Conservation (phyloP, 768 basidiomycete genomes). For the Tylopilus plumbeoviolaceoides region DNA sequence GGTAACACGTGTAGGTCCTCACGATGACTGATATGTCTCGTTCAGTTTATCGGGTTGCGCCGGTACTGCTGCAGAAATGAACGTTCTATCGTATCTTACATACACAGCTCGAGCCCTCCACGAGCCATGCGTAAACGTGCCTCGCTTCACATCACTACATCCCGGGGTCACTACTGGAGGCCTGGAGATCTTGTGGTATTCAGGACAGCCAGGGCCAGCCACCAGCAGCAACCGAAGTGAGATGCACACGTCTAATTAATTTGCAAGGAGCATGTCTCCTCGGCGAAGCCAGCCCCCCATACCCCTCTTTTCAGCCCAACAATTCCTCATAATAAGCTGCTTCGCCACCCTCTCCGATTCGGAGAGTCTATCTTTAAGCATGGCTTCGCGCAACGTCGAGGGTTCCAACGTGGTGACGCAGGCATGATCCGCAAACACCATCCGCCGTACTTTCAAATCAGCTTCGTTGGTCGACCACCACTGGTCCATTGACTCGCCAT, state of each 20-base stretch:
- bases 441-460: slow-evolving; percentile 30
- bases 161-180: not conserved
- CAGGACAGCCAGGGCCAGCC: slow-evolving; percentile 4
- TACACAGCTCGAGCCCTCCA: slow-evolving; percentile 1
- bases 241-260: slow-evolving; percentile 23
- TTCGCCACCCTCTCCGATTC: slow-evolving; percentile 21
- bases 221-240: slow-evolving; percentile 12
- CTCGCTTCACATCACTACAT: not conserved
- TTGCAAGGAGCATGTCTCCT: slow-evolving; percentile 25
- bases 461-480: slow-evolving; percentile 40
- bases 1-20: slow-evolving; percentile 20
- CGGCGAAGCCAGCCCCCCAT: slow-evolving; percentile 19
- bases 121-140: slow-evolving; percentile 2
- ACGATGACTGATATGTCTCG: slow-evolving; percentile 1
- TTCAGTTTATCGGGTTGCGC: slow-evolving; percentile 6
- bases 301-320: slow-evolving; percentile 24
- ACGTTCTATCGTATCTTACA: slow-evolving; percentile 16
- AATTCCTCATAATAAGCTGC: slow-evolving; percentile 25
- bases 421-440: slow-evolving; percentile 36
- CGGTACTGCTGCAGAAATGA: slow-evolving; percentile 2
- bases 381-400: slow-evolving; percentile 10
- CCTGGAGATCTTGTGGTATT: not conserved
- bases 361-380: slow-evolving; percentile 23
- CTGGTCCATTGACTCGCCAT: slow-evolving; percentile 28
- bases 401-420: slow-evolving; percentile 36